Evolutionary conservation across 2,329 filamentous ascomycete genomes (phyloP).

Genomic region (Coniochaeta sp.): DNA sequence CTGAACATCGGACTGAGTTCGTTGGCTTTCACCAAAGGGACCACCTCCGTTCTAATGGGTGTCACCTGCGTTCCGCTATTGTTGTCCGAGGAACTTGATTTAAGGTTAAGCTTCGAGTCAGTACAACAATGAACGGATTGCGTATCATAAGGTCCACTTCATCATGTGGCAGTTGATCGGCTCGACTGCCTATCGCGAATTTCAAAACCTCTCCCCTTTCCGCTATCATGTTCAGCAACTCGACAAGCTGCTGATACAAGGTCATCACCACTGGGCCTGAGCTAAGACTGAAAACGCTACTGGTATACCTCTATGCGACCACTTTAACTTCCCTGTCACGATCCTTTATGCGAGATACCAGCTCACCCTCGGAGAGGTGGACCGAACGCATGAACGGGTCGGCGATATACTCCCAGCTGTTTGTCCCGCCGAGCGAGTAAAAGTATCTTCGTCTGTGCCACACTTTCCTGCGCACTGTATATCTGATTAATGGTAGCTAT

Average conservation of each 20-base stretch:
- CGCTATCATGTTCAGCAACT: no score
- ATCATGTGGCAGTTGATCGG: not conserved
- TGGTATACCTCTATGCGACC: not conserved
- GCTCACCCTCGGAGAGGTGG: not conserved
- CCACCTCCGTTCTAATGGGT: no score
- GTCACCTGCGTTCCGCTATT: not conserved
- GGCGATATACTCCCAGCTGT: not conserved
- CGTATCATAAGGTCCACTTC: not conserved
- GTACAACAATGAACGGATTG: not conserved
- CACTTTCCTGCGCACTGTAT: not conserved
- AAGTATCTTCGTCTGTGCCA: not conserved
- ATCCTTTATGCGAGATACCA: not conserved
- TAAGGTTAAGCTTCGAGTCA: slow-evolving; percentile 1
- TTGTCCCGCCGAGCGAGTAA: not conserved
- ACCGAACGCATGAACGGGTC: not conserved
- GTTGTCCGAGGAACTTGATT: not conserved
- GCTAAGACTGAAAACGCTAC: not conserved
- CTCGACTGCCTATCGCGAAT: not conserved
- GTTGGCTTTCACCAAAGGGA: no score
- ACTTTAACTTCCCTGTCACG: slow-evolving; percentile 1
- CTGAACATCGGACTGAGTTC: no score
- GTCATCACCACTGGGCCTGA: not conserved
- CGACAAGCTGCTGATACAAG: not conserved
- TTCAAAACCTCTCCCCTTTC: no score
- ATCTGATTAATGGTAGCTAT: not conserved